Evolutionary conservation across 1,284 basidiomycete species (phyloP), one percentile per base, ranked within the genome.

Genomic region (Afroboletus lepidellus): DNA sequence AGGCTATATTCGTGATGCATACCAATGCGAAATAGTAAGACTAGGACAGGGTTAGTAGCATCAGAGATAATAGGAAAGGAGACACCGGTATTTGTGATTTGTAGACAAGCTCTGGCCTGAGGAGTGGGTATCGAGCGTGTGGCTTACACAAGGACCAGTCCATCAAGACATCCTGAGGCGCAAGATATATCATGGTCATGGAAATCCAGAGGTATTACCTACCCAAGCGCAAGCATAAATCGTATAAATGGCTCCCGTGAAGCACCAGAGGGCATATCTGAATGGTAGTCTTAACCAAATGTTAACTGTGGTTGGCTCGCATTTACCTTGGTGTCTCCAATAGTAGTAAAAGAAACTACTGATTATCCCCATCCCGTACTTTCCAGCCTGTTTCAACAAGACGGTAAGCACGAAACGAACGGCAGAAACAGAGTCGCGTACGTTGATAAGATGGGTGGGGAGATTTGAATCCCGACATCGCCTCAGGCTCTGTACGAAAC

Each of bases 371-470:
- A 78, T 73, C 5, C 71, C 74, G 63, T 94, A 94, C 72, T 94
- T 94, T 9, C 90, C 91, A 15, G 82, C 89, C 90, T 92, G 48
- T 39, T 36, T 21, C n/a, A 47, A 54, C 12, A 3, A 23, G 16
- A 18, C 12, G 8, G 24, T 65, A 32, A 59, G n/a, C 29, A n/a
- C 23, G 15, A 23, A 34, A 55, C 15, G 20, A n/a, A 38, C 3
- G 25, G 13, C 23, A 21, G 49, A 15, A 1, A 32, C 30, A 37
- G n/a, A 39, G 33, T 71, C 41, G 20, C 79, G 54, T 49, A 89
- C 92, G 58, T 98, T 98, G 66, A 97, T 81, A 29, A 98, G 73
- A 75, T 98, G 94, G 0, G 88, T 88, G 25, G 74, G 62, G 27
- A 89, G 72, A 38, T 75, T 73, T 8, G 90, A 92, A 67, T 97